Base-by-base conservation (phyloP, 2,329 filamentous ascomycete genomes). In the Metarhizium brunneum region DNA sequence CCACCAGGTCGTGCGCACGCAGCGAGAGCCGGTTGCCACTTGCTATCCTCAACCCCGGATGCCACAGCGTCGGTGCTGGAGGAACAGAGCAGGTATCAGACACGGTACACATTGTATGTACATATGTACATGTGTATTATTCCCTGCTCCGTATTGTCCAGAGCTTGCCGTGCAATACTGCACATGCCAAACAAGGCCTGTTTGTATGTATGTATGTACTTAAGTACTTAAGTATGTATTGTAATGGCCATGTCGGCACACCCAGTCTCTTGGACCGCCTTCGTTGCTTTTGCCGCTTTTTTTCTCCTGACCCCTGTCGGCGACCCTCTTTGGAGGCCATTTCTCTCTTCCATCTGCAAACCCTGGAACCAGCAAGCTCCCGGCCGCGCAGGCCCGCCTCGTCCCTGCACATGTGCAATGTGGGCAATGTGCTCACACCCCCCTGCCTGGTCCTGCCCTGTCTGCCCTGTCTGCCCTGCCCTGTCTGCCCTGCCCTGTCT, bases 361-460 rank as follows among this genome's bases (percentile, higher is more conserved):
- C 49, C 55, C 14, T 16, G 40, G 48, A 54, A 57, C 57, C 65
- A 62, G 63, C 62, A 64, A 61, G 58, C 54, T 64, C 64, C 65
- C 64, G 58, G 60, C 63, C 63, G 64, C 62, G 18, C 38, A 64
- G 63, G 64, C 65, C 63, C 54, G 59, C 53, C 58, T 58, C 56
- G 59, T 62, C 59, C 58, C 60, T 66, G 60, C 59, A 54, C 52
- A 29, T 35, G 32, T 35, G 2, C 10, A 11, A 25, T 25, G 25
- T 25, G 32, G 4, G 32, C 32, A 35, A 8, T 35, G 32, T 35
- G 47, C 48, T 42, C 54, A 14, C 40, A 13, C 40, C 42, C 42
- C 42, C 42, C 42, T 20, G 16, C 18, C 42, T 11, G 16, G 7
- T 10, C n/a, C 42, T 45, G 42, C 18, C 18, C 42, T 45, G 42